Percentiles rank a stretch among this genome's conserved stretches.
Conservation (phyloP, 2,329 filamentous ascomycete genomes). For the Apiospora phragmitis region DNA sequence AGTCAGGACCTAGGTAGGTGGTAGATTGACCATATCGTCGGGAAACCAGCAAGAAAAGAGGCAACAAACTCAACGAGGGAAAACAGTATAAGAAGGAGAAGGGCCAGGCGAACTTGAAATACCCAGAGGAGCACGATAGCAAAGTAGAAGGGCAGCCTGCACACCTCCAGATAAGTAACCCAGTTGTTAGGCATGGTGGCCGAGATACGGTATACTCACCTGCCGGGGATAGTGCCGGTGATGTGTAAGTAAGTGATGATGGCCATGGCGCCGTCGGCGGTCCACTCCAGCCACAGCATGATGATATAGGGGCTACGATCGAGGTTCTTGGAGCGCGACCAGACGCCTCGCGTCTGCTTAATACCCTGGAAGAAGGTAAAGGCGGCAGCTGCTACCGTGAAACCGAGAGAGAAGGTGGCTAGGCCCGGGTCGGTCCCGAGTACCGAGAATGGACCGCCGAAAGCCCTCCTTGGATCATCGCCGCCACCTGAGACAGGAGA, state of each 20-base stretch:
- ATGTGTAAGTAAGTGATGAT: background rate
- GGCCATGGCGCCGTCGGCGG: background rate
- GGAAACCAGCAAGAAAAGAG: background rate
- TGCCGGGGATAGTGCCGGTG: background rate
- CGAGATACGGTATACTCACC: background rate
- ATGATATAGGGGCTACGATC: background rate
- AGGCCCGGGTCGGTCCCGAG: background rate
- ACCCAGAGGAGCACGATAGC: background rate
- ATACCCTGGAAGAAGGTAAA: background rate
- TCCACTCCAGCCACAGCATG: background rate
- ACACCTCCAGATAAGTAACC: background rate
- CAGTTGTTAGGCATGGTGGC: background rate
- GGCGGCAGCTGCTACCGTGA: background rate
- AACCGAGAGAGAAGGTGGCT: background rate
- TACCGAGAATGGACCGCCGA: background rate
- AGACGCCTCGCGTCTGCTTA: background rate
- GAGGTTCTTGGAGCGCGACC: background rate
- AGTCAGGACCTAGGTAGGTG: background rate
- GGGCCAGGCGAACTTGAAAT: background rate
- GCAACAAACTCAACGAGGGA: background rate
- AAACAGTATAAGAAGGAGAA: background rate
- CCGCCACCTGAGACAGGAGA: background rate
- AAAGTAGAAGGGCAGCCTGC: constrained; percentile 6
- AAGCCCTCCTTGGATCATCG: background rate
- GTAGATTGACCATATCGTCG: background rate